Conservation (phyloP, 1,139 yeast genomes). For the Sugiyamaella sp. region DNA sequence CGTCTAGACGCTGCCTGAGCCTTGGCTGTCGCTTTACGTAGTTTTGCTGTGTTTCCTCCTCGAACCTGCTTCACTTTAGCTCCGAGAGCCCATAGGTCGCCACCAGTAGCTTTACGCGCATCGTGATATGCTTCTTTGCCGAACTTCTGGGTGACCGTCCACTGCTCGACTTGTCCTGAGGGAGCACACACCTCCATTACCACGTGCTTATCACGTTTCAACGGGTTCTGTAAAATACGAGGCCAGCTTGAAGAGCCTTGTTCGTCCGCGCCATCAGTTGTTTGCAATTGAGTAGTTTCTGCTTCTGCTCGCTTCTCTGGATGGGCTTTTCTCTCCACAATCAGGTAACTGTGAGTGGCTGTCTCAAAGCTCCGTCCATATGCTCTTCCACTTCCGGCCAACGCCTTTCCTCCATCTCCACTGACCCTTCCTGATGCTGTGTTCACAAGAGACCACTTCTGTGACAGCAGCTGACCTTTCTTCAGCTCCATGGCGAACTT, state of each 20-base stretch:
- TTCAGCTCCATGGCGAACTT: slow-evolving; percentile 76
- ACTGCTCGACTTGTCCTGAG: slow-evolving; percentile 75
- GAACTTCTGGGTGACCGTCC: slow-evolving; percentile 83
- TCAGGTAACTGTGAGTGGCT: slow-evolving; percentile 75
- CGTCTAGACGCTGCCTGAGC: slow-evolving; percentile 14
- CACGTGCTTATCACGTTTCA: slow-evolving; percentile 82
- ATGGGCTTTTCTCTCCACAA: slow-evolving; percentile 59
- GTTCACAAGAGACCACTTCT: slow-evolving; percentile 55
- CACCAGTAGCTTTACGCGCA: slow-evolving; percentile 79
- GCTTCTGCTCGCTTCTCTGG: neutral
- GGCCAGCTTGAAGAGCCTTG: slow-evolving; percentile 43
- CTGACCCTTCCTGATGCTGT: slow-evolving; percentile 49
- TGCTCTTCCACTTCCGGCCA: slow-evolving; percentile 72
- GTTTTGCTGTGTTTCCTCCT: slow-evolving; percentile 34
- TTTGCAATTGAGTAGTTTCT: slow-evolving; percentile 31
- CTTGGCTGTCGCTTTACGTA: slow-evolving; percentile 27
- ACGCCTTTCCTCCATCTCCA: slow-evolving; percentile 46
- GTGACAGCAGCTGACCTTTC: slow-evolving; percentile 73
- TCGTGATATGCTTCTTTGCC: slow-evolving; percentile 82
- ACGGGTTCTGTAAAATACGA: slow-evolving; percentile 70
- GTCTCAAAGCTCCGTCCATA: slow-evolving; percentile 72
- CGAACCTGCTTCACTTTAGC: slow-evolving; percentile 55
- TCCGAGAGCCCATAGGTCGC: slow-evolving; percentile 90
- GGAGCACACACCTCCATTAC: slow-evolving; percentile 78
- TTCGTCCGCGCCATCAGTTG: slow-evolving; percentile 20